Evolutionary conservation across 164 flowering plant species (phyloP).

Genomic region (Platanus orientalis): DNA sequence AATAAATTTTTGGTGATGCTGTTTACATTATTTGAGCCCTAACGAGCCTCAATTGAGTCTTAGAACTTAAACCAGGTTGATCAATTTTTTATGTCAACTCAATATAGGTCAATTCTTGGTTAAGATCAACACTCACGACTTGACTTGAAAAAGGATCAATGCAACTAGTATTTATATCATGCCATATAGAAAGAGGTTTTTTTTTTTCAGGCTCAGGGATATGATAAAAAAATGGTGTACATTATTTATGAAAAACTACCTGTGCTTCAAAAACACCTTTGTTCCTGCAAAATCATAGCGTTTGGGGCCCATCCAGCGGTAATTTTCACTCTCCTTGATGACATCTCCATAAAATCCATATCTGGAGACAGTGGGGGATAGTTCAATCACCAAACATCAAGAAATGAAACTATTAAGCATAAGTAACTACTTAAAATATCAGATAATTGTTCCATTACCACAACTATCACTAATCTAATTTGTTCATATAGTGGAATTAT

Average conservation of each 20-base stretch:
- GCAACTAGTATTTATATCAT: not conserved
- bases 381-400: slow-evolving; percentile 1
- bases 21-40: too few relatives aligned
- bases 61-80: too few relatives aligned
- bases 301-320: slow-evolving; percentile 98
- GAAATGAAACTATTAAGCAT: not conserved
- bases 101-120: too few relatives aligned
- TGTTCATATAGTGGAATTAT: too few relatives aligned
- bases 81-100: too few relatives aligned
- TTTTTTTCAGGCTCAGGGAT: not conserved
- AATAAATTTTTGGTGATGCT: too few relatives aligned
- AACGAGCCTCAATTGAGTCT: too few relatives aligned
- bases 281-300: slow-evolving; percentile 98
- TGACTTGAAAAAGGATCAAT: not conserved
- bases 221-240: not conserved
- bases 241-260: slow-evolving; percentile 32
- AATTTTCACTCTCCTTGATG: slow-evolving; percentile 86
- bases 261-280: slow-evolving; percentile 83
- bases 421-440: not conserved
- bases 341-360: slow-evolving; percentile 99
- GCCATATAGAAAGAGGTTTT: not conserved
- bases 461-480: too few relatives aligned
- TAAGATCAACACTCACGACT: too few relatives aligned
- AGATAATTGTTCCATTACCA: too few relatives aligned
- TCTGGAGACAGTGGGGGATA: slow-evolving; percentile 27